These are phyloP conservation scores for Lathyrus sativus DNA, from an alignment of 306 rosid genomes.

Conservation along the genomic window DNA sequence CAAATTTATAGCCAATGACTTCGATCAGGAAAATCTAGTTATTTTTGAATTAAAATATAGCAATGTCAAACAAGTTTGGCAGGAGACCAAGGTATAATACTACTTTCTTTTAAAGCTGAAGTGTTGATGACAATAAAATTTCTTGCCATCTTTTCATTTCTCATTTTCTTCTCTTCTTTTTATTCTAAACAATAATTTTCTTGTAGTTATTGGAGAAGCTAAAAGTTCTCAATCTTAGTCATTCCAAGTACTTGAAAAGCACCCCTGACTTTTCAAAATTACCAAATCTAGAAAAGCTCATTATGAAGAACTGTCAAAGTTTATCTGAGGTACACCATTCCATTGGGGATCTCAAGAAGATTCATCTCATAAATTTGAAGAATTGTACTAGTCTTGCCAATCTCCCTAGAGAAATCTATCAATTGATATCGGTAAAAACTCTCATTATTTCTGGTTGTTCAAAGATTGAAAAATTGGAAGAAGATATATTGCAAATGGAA, in stretches of 20 bases:
- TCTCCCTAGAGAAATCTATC: too few relatives aligned
- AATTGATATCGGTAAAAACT: too few relatives aligned
- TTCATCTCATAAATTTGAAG: constrained; percentile 26
- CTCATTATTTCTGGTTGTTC: too few relatives aligned
- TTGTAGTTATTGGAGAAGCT: constrained; percentile 26
- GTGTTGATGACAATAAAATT: neutral
- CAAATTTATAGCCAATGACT: constrained; percentile 31
- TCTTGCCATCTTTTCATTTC: neutral
- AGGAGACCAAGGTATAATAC: constrained; percentile 37
- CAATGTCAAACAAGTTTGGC: constrained; percentile 40
- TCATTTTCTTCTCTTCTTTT: too few relatives aligned
- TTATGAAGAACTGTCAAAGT: constrained; percentile 29
- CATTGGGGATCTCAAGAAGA: constrained; percentile 27
- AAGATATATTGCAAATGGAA: too few relatives aligned
- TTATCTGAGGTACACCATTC: constrained; percentile 35
- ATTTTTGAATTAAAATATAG: constrained; percentile 41
- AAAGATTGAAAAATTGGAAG: too few relatives aligned
- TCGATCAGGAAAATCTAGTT: constrained; percentile 30
- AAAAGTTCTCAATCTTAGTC: constrained; percentile 43
- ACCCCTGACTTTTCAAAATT: constrained; percentile 44
- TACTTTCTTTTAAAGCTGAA: neutral
- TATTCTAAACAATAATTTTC: neutral
- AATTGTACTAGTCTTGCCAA: neutral
- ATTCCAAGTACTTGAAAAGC: constrained; percentile 1
- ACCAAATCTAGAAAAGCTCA: constrained; percentile 44